These are phyloP conservation scores for Hanseniaspora uvarum DNA, from an alignment of 1,139 yeast species.

Conservation along the genomic window DNA sequence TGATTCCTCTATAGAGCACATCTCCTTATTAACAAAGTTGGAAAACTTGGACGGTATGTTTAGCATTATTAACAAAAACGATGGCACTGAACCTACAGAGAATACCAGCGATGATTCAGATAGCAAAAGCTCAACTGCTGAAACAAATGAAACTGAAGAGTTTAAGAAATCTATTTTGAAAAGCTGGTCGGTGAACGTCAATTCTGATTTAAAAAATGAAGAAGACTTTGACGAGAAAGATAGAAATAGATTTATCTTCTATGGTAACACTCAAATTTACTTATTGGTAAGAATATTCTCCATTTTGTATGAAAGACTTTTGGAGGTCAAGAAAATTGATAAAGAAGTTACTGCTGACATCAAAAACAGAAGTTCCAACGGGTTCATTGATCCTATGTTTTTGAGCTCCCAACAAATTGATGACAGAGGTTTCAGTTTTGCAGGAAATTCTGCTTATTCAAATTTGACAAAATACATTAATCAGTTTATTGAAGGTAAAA, in stretches of 20 bases:
- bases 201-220: slow-evolving; percentile 33
- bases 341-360: slow-evolving; percentile 63
- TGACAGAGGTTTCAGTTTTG: slow-evolving; percentile 62
- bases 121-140: slow-evolving; percentile 21
- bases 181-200: slow-evolving; percentile 45
- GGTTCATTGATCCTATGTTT: slow-evolving; percentile 82
- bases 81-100: not conserved
- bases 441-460: slow-evolving; percentile 60
- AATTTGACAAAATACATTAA: slow-evolving; percentile 68
- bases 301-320: slow-evolving; percentile 67
- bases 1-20: slow-evolving; percentile 1
- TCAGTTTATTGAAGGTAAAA: slow-evolving; percentile 74
- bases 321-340: slow-evolving; percentile 62
- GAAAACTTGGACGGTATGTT: not conserved
- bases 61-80: not conserved
- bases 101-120: slow-evolving; percentile 21
- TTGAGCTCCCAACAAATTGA: slow-evolving; percentile 71
- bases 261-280: slow-evolving; percentile 84
- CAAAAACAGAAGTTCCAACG: slow-evolving; percentile 52
- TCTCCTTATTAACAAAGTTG: not conserved
- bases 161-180: slow-evolving; percentile 37
- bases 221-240: slow-evolving; percentile 23
- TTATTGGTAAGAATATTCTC: slow-evolving; percentile 82
- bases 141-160: slow-evolving; percentile 27
- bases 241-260: slow-evolving; percentile 53